These are phyloP conservation scores for Quercus lobata DNA, from an alignment of 331 rosid genomes.

Conservation along the genomic window DNA sequence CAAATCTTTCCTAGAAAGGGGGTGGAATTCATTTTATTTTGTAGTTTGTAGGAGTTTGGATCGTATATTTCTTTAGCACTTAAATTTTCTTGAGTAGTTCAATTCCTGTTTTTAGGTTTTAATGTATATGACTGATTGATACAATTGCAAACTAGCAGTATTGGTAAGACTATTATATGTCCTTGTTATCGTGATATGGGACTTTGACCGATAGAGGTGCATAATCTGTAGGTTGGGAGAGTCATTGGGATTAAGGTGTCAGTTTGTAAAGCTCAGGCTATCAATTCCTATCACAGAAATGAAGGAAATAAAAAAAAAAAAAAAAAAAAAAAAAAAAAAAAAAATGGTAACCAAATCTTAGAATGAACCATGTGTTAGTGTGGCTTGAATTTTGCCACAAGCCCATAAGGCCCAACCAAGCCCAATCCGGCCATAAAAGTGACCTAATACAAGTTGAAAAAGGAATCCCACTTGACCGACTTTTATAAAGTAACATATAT, in stretches of 20 bases:
- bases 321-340: not conserved
- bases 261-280: not conserved
- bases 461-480: too few species aligned
- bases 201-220: not conserved
- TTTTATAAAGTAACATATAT: too few species aligned
- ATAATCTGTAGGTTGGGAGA: not conserved
- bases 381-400: too few species aligned
- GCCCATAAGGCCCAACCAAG: too few species aligned
- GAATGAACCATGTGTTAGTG: too few species aligned
- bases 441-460: too few species aligned
- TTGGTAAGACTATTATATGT: not conserved
- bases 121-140: not conserved
- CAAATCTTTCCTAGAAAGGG: not conserved
- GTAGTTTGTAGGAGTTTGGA: not conserved
- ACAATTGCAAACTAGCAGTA: not conserved
- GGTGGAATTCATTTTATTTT: not conserved
- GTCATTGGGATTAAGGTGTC: not conserved
- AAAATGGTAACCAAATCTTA: not conserved
- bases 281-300: not conserved
- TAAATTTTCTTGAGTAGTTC: not conserved
- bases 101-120: not conserved
- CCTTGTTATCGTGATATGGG: not conserved
- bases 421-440: too few species aligned
- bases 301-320: too few species aligned
- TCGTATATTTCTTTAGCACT: not conserved